Conservation (phyloP, 2,329 filamentous ascomycete genomes). For the Botrytis byssoidea region DNA sequence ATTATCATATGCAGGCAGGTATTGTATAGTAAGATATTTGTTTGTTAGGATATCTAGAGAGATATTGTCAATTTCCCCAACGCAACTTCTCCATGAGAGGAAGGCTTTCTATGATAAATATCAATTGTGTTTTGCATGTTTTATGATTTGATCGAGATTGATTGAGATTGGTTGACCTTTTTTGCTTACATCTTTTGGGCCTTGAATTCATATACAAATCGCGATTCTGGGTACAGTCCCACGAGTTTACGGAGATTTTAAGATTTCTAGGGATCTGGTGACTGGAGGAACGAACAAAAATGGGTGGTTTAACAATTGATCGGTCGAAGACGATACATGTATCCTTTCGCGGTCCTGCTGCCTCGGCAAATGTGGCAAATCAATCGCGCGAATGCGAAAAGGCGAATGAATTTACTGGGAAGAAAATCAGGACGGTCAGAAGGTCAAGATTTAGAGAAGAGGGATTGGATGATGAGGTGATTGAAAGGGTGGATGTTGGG, state of each 20-base stretch:
- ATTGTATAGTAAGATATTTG: background rate
- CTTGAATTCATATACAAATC: background rate
- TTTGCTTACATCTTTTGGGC: background rate
- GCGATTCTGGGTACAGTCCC: background rate
- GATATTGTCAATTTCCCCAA: background rate
- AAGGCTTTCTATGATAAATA: background rate
- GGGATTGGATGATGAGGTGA: slow-evolving; percentile 33
- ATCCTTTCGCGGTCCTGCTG: slow-evolving; percentile 2
- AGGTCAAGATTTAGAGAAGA: slow-evolving; percentile 29
- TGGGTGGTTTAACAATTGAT: slow-evolving; percentile 18
- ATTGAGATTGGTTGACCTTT: background rate
- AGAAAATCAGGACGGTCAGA: slow-evolving; percentile 1
- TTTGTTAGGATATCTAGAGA: background rate
- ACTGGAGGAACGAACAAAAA: background rate
- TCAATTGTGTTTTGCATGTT: background rate
- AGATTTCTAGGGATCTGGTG: background rate
- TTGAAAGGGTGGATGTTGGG: slow-evolving; percentile 16
- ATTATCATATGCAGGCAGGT: background rate
- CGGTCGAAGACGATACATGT: slow-evolving; percentile 18
- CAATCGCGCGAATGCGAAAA: background rate
- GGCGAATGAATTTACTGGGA: background rate
- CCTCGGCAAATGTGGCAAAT: background rate
- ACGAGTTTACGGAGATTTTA: background rate
- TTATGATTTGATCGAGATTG: slow-evolving; percentile 12
- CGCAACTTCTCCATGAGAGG: background rate